Evolutionary conservation across 306 rosid species (phyloP).

Genomic region (Acacia confusa): DNA sequence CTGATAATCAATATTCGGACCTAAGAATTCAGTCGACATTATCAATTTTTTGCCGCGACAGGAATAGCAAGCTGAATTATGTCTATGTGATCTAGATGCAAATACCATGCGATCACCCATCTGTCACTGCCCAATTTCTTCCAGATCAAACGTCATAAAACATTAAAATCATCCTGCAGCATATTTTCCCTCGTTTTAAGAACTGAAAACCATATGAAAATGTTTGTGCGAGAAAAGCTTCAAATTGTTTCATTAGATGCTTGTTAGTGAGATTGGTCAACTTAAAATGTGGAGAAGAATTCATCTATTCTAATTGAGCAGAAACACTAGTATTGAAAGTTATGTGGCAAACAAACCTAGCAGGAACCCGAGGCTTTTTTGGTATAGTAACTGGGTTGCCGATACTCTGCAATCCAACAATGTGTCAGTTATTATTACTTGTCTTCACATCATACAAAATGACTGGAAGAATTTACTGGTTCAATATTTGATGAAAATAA

Average conservation of each 20-base stretch:
- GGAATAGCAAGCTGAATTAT: not conserved
- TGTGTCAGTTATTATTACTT: conserved; percentile 11
- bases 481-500: conserved; percentile 14
- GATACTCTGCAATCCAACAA: conserved; percentile 54
- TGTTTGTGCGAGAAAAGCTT: conserved; percentile 1
- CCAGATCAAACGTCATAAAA: conserved; percentile 7
- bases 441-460: conserved; percentile 19
- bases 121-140: not conserved
- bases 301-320: not conserved
- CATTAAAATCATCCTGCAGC: not conserved
- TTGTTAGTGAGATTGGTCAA: conserved; percentile 13
- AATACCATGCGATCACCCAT: not conserved
- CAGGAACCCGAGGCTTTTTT: conserved; percentile 44
- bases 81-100: not conserved
- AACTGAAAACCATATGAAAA: not conserved
- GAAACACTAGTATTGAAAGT: conserved; percentile 1
- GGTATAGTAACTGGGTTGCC: conserved; percentile 30
- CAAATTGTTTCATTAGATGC: conserved; percentile 3
- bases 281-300: not conserved
- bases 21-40: not conserved
- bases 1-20: not conserved
- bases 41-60: not conserved
- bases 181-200: not conserved
- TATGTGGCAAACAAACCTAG: conserved; percentile 46
- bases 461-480: conserved; percentile 4